Base-by-base conservation (phyloP, 331 rosid species). In the Quercus phellos region DNA sequence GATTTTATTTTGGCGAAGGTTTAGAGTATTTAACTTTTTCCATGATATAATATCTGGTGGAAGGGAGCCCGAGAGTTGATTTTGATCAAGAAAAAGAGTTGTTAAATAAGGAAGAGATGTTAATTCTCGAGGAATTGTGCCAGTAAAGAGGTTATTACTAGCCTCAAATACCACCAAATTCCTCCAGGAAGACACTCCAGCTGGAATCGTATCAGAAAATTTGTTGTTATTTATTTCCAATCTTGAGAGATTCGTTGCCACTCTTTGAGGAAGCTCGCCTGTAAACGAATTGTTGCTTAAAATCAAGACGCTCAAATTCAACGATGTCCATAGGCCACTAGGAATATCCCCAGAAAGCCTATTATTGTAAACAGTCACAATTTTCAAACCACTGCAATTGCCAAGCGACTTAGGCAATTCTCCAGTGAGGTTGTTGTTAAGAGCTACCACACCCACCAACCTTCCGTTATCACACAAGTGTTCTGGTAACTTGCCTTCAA, bases 321-420 rank as follows among this genome's bases (percentile, higher is more conserved):
- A 11, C 43, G 84, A 42, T 43, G 77, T 89, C 99, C 97, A 94
- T 59, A 94, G 78, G 22, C 93, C 88, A 27, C 63, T 75, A 22
- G 94, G 99, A 84, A 91, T 71, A 50, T 68, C 43, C 55, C 98
- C 97, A 27, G 89, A 86, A 43, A 92, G 72, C 67, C 60, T 77
- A 55, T 94, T 94, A 0, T 56, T 73, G 6, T 77, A 4, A 74
- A 93, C 76, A 26, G 0, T 77, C 38, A 92, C 18, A 1, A 51
- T 60, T 4, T 2, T 0, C 75, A 92, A 73, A 75, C 83, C 79
- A 10, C 72, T 75, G 55, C 99, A 94, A 54, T 78, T 92, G 76
- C 90, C 94, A 5, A 94, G 87, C 4, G 89, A 85, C 68, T 87
- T 77, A 4, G 99, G 99, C 55, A 94, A 73, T 70, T 85, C 85